A percentile compares a stretch with the other conserved stretches of the same genome.
These are phyloP conservation scores for Mycena polygramma DNA, from an alignment of 768 basidiomycete genomes.

Conservation along the genomic window DNA sequence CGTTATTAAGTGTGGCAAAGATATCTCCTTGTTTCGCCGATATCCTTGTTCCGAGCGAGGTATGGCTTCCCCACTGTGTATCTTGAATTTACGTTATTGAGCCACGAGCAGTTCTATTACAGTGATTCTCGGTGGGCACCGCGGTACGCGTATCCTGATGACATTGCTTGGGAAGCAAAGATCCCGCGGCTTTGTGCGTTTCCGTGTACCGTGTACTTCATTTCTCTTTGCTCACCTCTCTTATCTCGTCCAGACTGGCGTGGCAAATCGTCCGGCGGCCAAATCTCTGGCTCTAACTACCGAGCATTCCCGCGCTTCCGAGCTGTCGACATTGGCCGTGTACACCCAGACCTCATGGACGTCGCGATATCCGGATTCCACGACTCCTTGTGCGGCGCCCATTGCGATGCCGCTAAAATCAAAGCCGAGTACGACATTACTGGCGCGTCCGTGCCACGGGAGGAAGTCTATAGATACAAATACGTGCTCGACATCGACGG, in stretches of 20 bases:
- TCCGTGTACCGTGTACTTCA: too few species aligned
- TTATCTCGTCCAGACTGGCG: constrained; percentile 27
- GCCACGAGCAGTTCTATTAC: constrained; percentile 21
- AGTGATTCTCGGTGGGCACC: neutral
- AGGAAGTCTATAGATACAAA: constrained; percentile 21
- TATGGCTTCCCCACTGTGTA: neutral
- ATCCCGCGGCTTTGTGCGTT: neutral
- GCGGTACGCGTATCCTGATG: constrained; percentile 4
- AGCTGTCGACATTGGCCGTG: constrained; percentile 1
- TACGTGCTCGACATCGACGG: constrained; percentile 15
- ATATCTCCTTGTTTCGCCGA: constrained; percentile 31
- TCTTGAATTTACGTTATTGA: too few species aligned
- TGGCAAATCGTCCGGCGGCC: constrained; percentile 25
- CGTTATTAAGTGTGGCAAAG: constrained; percentile 27
- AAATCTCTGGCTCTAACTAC: constrained; percentile 21
- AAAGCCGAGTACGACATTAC: constrained; percentile 19
- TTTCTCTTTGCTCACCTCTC: neutral
- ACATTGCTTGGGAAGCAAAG: constrained; percentile 19
- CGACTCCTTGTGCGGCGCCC: neutral
- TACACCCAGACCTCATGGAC: constrained; percentile 13
- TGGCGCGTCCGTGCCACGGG: neutral
- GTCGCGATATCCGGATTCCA: constrained; percentile 3
- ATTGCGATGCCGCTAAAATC: neutral
- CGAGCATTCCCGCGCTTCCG: constrained; percentile 24
- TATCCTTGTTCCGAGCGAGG: constrained; percentile 31